These are phyloP conservation scores for Themeda triandra DNA, from an alignment of 176 grass and related monocot genomes.

Conservation along the genomic window DNA sequence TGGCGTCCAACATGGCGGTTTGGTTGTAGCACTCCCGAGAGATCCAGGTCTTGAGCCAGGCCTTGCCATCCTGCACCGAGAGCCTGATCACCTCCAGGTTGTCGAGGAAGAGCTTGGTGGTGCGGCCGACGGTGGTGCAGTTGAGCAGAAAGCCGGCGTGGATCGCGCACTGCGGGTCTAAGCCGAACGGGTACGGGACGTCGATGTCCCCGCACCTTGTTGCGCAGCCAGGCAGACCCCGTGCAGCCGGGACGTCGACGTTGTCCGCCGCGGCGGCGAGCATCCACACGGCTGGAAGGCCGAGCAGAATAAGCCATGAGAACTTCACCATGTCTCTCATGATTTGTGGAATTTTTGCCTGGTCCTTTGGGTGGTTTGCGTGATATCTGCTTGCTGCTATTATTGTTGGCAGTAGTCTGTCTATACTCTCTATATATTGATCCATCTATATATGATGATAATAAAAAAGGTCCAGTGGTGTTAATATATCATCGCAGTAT, in stretches of 20 bases:
- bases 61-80: not conserved
- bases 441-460: too few species aligned
- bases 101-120: not conserved
- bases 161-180: not conserved
- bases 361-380: too few species aligned
- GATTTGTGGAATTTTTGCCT: too few species aligned
- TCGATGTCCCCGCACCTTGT: not conserved
- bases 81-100: not conserved
- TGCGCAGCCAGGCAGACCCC: not conserved
- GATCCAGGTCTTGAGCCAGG: not conserved
- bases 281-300: not conserved
- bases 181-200: not conserved
- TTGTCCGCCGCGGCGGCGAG: too few species aligned
- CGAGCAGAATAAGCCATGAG: not conserved
- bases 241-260: not conserved
- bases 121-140: not conserved
- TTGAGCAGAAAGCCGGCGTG: not conserved
- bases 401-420: not conserved
- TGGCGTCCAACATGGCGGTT: not conserved
- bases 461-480: not conserved
- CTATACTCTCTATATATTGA: too few species aligned
- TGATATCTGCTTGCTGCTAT: too few species aligned
- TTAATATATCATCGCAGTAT: too few species aligned
- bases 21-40: not conserved
- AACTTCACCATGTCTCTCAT: too few species aligned